Evolutionary conservation across 768 basidiomycete genomes (phyloP).

Genomic region (Clavaria fumosa): DNA sequence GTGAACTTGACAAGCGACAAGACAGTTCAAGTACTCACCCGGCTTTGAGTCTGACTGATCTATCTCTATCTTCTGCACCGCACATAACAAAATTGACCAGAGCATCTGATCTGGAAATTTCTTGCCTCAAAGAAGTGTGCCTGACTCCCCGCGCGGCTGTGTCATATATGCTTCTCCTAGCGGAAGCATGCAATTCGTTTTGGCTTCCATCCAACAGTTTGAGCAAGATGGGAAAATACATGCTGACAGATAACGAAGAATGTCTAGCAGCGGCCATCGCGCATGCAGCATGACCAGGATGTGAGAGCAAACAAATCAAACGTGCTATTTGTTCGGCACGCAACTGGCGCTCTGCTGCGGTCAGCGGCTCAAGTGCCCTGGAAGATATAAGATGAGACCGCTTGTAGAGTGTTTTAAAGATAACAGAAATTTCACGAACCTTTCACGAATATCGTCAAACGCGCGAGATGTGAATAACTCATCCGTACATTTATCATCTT

Average conservation of each 20-base stretch:
- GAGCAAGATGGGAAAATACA: constrained; percentile 22
- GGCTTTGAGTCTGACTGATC: constrained; percentile 47
- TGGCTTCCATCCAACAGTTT: constrained; percentile 32
- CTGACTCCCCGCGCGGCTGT: constrained; percentile 27
- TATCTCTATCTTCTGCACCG: constrained; percentile 38
- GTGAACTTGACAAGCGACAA: constrained; percentile 4
- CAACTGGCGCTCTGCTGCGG: too few relatives aligned
- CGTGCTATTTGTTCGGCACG: constrained; percentile 20
- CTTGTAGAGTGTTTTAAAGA: constrained; percentile 1
- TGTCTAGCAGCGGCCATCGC: constrained; percentile 13
- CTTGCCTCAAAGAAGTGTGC: constrained; percentile 24
- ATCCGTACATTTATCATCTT: constrained; percentile 29
- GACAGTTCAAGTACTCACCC: constrained; percentile 33
- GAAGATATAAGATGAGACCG: constrained; percentile 25
- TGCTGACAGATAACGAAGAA: constrained; percentile 19
- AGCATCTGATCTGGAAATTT: constrained; percentile 18
- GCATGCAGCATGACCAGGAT: constrained; percentile 20
- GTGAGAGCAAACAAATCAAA: constrained; percentile 24
- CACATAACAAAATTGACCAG: constrained; percentile 26
- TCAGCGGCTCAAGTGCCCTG: constrained; percentile 10
- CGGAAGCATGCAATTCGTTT: constrained; percentile 29
- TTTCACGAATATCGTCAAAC: constrained; percentile 28
- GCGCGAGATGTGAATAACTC: constrained; percentile 27
- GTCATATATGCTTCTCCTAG: constrained; percentile 29
- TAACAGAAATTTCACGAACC: constrained; percentile 26